A percentile compares a stretch with the other conserved stretches of the same genome.
Evolutionary conservation across 768 basidiomycete genomes (phyloP).

Genomic region (Mycena epipterygia): DNA sequence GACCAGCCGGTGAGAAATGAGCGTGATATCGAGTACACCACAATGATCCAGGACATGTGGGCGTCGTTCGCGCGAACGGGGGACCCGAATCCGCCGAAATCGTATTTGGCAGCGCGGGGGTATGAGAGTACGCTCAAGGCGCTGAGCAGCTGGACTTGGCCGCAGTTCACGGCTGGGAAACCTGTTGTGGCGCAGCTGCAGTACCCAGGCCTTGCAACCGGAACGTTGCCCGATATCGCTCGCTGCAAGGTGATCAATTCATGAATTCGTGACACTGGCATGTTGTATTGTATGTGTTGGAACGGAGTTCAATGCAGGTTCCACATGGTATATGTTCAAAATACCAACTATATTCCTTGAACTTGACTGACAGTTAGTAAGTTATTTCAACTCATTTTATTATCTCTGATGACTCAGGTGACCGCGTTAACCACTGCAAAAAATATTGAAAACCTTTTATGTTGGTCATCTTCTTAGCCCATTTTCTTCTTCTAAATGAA

Average conservation of each 20-base stretch:
- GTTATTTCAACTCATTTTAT: too few relatives aligned
- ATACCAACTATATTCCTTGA: too few relatives aligned
- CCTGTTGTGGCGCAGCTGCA: conserved; percentile 14
- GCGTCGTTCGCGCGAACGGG: conserved; percentile 60
- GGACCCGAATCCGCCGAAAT: conserved; percentile 58
- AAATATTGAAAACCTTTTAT: too few relatives aligned
- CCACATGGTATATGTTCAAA: too few relatives aligned
- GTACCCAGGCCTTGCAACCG: conserved; percentile 4
- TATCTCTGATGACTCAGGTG: too few relatives aligned
- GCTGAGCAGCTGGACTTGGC: conserved; percentile 34
- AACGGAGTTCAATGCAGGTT: too few relatives aligned
- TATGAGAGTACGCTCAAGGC: conserved; percentile 50
- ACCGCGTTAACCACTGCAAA: too few relatives aligned
- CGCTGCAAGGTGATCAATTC: conserved; percentile 12
- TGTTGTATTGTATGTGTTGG: too few relatives aligned
- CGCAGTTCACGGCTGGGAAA: conserved; percentile 5
- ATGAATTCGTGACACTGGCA: neutral
- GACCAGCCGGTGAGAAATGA: conserved; percentile 32
- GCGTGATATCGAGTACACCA: conserved; percentile 26
- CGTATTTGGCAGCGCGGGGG: conserved; percentile 57
- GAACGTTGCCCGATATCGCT: conserved; percentile 11
- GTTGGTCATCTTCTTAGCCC: too few relatives aligned
- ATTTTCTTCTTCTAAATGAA: too few relatives aligned
- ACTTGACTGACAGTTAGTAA: too few relatives aligned
- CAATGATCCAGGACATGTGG: conserved; percentile 59